Conservation (phyloP, 75 land plant genomes). For the Pinus tabuliformis region DNA sequence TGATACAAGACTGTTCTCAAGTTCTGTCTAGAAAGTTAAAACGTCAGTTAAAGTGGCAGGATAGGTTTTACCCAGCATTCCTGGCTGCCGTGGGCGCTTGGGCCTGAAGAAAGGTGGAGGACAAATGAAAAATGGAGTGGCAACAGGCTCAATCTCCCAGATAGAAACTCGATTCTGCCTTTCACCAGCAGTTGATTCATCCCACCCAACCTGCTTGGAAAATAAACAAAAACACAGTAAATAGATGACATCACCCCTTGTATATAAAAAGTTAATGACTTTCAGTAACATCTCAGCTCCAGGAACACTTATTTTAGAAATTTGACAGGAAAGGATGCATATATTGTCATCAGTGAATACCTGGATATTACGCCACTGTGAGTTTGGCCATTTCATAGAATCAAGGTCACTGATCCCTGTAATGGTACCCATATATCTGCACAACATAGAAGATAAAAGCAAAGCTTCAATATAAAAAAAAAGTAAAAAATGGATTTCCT, state of each 20-base stretch:
- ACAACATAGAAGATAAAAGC: neutral
- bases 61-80: slow-evolving; percentile 45
- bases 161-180: slow-evolving; percentile 86
- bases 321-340: neutral
- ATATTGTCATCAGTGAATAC: slow-evolving; percentile 15
- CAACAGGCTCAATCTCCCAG: slow-evolving; percentile 98
- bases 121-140: slow-evolving; percentile 90
- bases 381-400: slow-evolving; percentile 69
- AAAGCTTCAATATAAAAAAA: neutral
- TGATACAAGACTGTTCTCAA: neutral
- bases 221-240: slow-evolving; percentile 6
- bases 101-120: slow-evolving; percentile 93
- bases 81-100: slow-evolving; percentile 71
- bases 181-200: slow-evolving; percentile 97
- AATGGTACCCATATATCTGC: slow-evolving; percentile 81
- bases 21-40: neutral
- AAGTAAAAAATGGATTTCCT: neutral
- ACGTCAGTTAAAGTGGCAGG: too few relatives aligned
- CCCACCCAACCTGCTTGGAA: slow-evolving; percentile 88
- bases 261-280: neutral
- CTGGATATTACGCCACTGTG: slow-evolving; percentile 89
- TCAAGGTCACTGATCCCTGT: slow-evolving; percentile 85
- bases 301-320: neutral
- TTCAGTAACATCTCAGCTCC: neutral
- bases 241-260: neutral